A percentile compares a stretch with the other conserved stretches of the same genome.
Conservation (phyloP, 176 grass and related monocot genomes). For the Paspalum notatum region DNA sequence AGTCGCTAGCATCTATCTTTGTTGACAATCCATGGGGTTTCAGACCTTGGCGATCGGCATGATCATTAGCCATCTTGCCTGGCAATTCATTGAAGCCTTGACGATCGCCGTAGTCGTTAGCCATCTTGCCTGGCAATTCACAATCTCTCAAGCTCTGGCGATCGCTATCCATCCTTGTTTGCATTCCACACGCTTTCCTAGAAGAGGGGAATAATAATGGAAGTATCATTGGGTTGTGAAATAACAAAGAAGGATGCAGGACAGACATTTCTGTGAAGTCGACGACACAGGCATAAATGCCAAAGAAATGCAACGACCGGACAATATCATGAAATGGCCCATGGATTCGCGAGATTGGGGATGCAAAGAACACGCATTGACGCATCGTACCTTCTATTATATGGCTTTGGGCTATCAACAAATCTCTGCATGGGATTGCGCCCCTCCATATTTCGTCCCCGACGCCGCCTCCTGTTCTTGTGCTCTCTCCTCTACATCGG, state of each 20-base stretch:
- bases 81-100: background rate
- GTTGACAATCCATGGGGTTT: background rate
- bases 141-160: background rate
- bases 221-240: background rate
- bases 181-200: constrained; percentile 32
- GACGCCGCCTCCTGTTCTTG: constrained; percentile 15
- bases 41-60: background rate
- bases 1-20: constrained; percentile 28
- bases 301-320: background rate
- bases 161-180: constrained; percentile 17
- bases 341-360: background rate
- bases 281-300: background rate
- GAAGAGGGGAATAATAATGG: background rate
- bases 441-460: constrained; percentile 38
- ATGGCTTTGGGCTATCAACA: constrained; percentile 31
- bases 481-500: constrained; percentile 30
- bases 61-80: constrained; percentile 13
- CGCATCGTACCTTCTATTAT: constrained; percentile 8
- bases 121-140: constrained; percentile 4
- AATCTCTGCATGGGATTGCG: constrained; percentile 26
- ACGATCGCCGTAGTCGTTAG: background rate
- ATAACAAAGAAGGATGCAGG: background rate
- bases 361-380: background rate
- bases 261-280: background rate
- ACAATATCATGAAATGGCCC: background rate